A percentile compares a stretch with the other conserved stretches of the same genome.
These are phyloP conservation scores for Dorcoceras hygrometricum DNA, from an alignment of 257 asterid species.

Conservation along the genomic window DNA sequence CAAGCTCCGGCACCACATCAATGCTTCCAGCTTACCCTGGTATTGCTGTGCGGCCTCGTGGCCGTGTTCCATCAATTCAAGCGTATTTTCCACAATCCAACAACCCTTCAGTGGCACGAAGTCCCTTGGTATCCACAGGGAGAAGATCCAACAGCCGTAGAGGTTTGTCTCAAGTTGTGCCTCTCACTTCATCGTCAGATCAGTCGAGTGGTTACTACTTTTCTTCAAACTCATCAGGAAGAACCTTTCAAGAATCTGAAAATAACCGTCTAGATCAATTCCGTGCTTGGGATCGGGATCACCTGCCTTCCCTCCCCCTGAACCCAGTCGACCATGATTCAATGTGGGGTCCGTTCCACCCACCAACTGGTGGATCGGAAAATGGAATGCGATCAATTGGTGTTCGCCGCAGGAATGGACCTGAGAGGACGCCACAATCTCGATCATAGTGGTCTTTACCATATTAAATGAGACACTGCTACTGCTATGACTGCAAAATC, in stretches of 20 bases:
- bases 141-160: slow-evolving; percentile 49
- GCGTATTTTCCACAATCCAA: slow-evolving; percentile 62
- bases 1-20: slow-evolving; percentile 53
- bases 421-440: slow-evolving; percentile 73
- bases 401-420: slow-evolving; percentile 67
- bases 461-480: slow-evolving; percentile 34
- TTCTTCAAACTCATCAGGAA: slow-evolving; percentile 54
- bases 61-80: slow-evolving; percentile 57
- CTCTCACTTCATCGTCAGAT: slow-evolving; percentile 47
- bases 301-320: slow-evolving; percentile 36
- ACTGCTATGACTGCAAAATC: slow-evolving; percentile 37
- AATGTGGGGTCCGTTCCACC: slow-evolving; percentile 58
- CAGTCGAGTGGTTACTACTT: slow-evolving; percentile 47
- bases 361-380: slow-evolving; percentile 40
- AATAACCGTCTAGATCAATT: slow-evolving; percentile 36
- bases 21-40: slow-evolving; percentile 59
- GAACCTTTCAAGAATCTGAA: slow-evolving; percentile 59
- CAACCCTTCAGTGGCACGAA: slow-evolving; percentile 38
- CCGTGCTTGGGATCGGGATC: slow-evolving; percentile 53
- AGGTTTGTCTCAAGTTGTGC: slow-evolving; percentile 43
- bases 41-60: slow-evolving; percentile 52
- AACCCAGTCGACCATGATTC: slow-evolving; percentile 47
- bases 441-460: slow-evolving; percentile 44
- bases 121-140: slow-evolving; percentile 27
- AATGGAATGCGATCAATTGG: slow-evolving; percentile 39